A percentile compares a stretch with the other conserved stretches of the same genome.
Evolutionary conservation across 2,329 filamentous ascomycete species (phyloP).

Genomic region (Cladophialophora exuberans): DNA sequence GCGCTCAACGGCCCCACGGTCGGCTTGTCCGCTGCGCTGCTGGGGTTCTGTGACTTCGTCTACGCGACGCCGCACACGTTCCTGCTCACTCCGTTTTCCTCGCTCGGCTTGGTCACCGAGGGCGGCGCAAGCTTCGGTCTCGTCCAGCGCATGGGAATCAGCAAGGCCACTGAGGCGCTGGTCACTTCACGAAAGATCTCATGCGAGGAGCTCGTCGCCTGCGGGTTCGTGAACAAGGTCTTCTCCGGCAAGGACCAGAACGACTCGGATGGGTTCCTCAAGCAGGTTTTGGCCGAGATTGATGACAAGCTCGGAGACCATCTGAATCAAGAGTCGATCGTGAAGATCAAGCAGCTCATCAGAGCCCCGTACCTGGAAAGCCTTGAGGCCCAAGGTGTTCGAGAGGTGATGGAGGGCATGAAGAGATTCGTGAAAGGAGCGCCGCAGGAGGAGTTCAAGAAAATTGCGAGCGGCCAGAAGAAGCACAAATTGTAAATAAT

Average conservation of each 20-base stretch:
- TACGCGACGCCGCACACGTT: constrained; percentile 82
- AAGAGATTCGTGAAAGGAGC: constrained; percentile 77
- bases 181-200: constrained; percentile 83
- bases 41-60: constrained; percentile 87
- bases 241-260: constrained; percentile 63
- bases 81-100: constrained; percentile 88
- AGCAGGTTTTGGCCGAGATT: constrained; percentile 75
- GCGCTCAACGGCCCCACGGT: constrained; percentile 91
- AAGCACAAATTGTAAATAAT: constrained; percentile 78
- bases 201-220: constrained; percentile 71
- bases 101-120: constrained; percentile 86
- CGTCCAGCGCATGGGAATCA: constrained; percentile 76
- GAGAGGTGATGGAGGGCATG: constrained; percentile 84
- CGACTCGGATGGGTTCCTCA: constrained; percentile 70
- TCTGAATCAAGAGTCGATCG: constrained; percentile 75
- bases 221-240: constrained; percentile 85
- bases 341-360: constrained; percentile 84
- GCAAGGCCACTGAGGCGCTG: constrained; percentile 87
- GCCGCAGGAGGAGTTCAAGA: constrained; percentile 86
- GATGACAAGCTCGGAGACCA: constrained; percentile 79
- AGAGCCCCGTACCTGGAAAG: constrained; percentile 71
- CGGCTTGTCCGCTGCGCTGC: constrained; percentile 81
- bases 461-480: constrained; percentile 85
- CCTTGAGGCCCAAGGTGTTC: constrained; percentile 75
- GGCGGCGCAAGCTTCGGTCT: constrained; percentile 80